Percentiles rank a stretch among this genome's conserved stretches.
phyloP scores from a whole-genome alignment of 1,139 yeast species.

The Pneumocystis oryctolagi region DNA sequence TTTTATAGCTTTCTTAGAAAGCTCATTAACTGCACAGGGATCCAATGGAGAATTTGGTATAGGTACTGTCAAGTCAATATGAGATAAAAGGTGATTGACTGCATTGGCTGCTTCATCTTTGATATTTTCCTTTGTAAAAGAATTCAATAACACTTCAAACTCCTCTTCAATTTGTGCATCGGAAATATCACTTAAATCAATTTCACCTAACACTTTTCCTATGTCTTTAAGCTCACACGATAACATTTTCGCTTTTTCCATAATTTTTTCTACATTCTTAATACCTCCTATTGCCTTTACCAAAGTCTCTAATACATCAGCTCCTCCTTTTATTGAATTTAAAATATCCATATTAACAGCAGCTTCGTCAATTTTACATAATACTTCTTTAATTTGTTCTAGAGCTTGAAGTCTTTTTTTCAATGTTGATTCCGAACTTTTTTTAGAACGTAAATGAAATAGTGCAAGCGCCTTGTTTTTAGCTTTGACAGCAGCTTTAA shows the following conservation, averaged over 20 bases:
- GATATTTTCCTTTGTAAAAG: not conserved
- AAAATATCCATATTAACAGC: not conserved
- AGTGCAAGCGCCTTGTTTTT: not conserved
- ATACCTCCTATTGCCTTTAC: not conserved
- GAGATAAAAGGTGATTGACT: not conserved
- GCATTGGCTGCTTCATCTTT: not conserved
- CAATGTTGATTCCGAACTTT: not conserved
- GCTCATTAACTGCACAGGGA: not conserved
- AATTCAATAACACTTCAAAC: not conserved
- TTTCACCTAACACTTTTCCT: not conserved
- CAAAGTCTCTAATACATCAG: not conserved
- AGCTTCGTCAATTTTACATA: not conserved
- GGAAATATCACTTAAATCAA: not conserved
- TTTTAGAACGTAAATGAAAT: not conserved
- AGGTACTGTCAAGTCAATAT: not conserved
- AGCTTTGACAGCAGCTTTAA: not conserved
- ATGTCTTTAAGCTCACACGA: not conserved
- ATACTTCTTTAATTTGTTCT: not conserved
- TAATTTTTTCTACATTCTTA: not conserved
- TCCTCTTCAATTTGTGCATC: not conserved
- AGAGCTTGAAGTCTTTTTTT: not conserved
- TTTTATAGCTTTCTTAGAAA: not conserved
- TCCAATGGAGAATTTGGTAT: too few species aligned
- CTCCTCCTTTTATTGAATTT: not conserved
- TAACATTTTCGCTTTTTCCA: not conserved